Evolutionary conservation across 768 basidiomycete genomes (phyloP).

Genomic region (Naematelia aurantialba): DNA sequence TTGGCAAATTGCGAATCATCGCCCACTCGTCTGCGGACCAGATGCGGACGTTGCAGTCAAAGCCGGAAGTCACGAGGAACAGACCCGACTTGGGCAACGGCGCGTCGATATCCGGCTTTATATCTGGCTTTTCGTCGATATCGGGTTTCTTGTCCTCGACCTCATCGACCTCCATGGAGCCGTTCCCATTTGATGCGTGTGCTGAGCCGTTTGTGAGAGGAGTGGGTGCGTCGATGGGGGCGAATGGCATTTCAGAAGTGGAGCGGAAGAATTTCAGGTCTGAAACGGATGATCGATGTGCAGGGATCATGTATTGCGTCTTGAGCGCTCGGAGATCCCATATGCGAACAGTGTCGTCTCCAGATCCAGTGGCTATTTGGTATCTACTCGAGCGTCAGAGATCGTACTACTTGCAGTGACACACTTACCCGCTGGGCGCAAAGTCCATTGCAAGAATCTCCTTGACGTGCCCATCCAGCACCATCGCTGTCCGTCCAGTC

Average conservation of each 20-base stretch:
- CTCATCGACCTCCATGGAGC: conserved; percentile 15
- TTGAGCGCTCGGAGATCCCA: conserved; percentile 96
- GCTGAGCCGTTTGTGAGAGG: conserved; percentile 1
- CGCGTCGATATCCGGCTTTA: conserved; percentile 10
- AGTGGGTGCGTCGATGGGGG: conserved; percentile 19
- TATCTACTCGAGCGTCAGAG: conserved; percentile 58
- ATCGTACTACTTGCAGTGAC: not conserved
- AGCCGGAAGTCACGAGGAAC: conserved; percentile 89
- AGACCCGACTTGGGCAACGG: conserved; percentile 58
- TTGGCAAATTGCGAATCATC: conserved; percentile 76
- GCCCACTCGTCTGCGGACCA: conserved; percentile 99
- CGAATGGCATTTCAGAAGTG: conserved; percentile 28
- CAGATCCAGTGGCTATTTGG: conserved; percentile 93
- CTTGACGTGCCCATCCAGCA: conserved; percentile 92
- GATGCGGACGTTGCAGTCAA: conserved; percentile 89
- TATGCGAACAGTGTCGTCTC: conserved; percentile 95
- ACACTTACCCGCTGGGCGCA: conserved; percentile 85
- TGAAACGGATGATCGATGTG: conserved; percentile 89
- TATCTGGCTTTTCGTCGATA: conserved; percentile 15
- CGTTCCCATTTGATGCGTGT: conserved; percentile 4
- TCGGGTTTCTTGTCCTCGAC: conserved; percentile 5
- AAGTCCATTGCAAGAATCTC: conserved; percentile 87
- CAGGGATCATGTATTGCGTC: conserved; percentile 92
- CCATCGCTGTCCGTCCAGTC: conserved; percentile 94
- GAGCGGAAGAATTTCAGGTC: conserved; percentile 88